These are phyloP conservation scores for Alternaria hordeiaustralica DNA, from an alignment of 2,329 filamentous ascomycete species.

Conservation along the genomic window DNA sequence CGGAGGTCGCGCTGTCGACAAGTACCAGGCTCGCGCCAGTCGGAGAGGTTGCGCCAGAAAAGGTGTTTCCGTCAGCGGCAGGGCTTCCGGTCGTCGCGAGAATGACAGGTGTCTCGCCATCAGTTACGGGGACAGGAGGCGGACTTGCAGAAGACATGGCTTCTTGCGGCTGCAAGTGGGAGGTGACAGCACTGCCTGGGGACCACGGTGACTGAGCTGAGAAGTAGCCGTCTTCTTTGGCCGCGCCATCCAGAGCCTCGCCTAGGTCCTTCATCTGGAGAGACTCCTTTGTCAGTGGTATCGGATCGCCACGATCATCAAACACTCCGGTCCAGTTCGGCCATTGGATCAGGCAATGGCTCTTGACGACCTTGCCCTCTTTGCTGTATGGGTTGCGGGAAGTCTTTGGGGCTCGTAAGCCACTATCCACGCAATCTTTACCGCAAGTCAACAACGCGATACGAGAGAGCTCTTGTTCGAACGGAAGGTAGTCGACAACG, in stretches of 20 bases:
- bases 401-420: constrained; percentile 34
- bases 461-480: constrained; percentile 33
- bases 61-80: constrained; percentile 87
- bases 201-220: not conserved
- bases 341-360: constrained; percentile 33
- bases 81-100: constrained; percentile 43
- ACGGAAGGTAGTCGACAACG: constrained; percentile 42
- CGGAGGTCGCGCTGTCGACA: constrained; percentile 70
- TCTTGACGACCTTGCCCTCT: constrained; percentile 26
- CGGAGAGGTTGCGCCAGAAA: constrained; percentile 91
- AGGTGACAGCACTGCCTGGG: not conserved
- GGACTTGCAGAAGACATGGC: not conserved
- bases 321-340: constrained; percentile 36
- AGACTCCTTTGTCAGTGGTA: constrained; percentile 12
- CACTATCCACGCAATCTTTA: constrained; percentile 36
- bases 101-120: constrained; percentile 3
- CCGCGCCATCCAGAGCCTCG: constrained; percentile 4
- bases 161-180: not conserved
- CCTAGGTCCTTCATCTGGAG: constrained; percentile 11
- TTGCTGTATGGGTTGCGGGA: constrained; percentile 12
- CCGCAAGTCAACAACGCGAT: constrained; percentile 34
- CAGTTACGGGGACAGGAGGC: not conserved
- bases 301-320: constrained; percentile 22
- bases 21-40: constrained; percentile 90
- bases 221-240: not conserved